Evolutionary conservation across 2,329 filamentous ascomycete genomes (phyloP), one percentile per base, ranked within the genome.

Genomic region (Thielaviopsis punctulata): DNA sequence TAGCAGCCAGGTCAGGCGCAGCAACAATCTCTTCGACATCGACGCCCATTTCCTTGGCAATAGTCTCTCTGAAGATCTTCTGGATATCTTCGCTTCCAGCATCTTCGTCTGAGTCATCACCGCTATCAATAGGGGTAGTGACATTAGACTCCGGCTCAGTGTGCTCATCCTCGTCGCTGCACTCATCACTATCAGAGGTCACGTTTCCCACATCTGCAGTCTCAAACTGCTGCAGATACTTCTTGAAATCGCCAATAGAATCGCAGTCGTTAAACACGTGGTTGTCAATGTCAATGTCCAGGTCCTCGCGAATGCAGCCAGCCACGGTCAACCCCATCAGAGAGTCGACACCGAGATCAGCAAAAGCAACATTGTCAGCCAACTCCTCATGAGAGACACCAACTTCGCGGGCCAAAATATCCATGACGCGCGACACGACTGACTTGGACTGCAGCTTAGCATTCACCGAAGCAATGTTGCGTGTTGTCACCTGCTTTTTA

Each of bases 21-120:
- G 72, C 72, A 2, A 73, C 62, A 25, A 79, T 69, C 58, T 85
- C 80, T 25, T 79, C 76, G 10, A 82, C 68, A 22, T 80, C 76
- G n/a, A 85, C 77, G 53, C 79, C 79, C 73, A 85, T 84, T 63
- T 86, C 82, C 36, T 73, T 70, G n/a, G 80, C 77, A 56, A 86
- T 79, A 52, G 80, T 83, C 51, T 75, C 73, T 63, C 82, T 78
- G 46, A 84, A 72, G 58, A 73, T 62, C 61, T 69, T 60, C 66
- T 72, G 66, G 36, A 75, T 60, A 61, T 71, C 68, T 57, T 69
- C 64, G 46, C 65, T 62, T 55, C 68, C 68, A 21, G 59, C 62
- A 49, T 66, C 70, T 15, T 73, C 68, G 13, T 36, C 30, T 9
- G 30, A 36, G 30, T 15, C 30, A 19, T 45, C 39, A 57, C 72